A percentile compares a stretch with the other conserved stretches of the same genome.
Evolutionary conservation across 441 rosid genomes (phyloP).

Genomic region (Macaranga tanarius): DNA sequence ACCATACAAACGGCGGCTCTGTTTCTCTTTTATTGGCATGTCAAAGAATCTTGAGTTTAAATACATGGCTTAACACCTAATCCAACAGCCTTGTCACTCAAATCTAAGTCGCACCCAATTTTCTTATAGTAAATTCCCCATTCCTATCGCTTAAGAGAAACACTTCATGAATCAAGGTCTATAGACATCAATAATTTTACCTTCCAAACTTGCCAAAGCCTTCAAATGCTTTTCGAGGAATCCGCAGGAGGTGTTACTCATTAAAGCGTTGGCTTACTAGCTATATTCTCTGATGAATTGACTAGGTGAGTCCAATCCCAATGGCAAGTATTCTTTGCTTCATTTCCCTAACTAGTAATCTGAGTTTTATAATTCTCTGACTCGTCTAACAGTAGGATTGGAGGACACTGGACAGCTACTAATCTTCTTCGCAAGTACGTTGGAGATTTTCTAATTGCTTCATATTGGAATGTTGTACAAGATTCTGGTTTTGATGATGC

Average conservation of each 20-base stretch:
- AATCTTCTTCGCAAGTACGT: constrained; percentile 87
- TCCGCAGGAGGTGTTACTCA: constrained; percentile 61
- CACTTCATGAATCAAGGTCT: constrained; percentile 37
- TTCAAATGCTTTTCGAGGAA: constrained; percentile 82
- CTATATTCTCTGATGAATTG: constrained; percentile 81
- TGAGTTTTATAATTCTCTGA: constrained; percentile 4
- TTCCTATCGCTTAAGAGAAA: too few species aligned
- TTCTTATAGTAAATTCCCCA: too few species aligned
- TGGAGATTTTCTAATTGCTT: constrained; percentile 82
- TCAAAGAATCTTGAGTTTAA: constrained; percentile 8
- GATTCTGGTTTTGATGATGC: constrained; percentile 79
- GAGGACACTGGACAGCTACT: constrained; percentile 46
- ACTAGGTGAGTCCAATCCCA: constrained; percentile 52
- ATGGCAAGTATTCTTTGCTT: background rate
- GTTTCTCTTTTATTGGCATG: background rate
- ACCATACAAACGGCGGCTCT: background rate
- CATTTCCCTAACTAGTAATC: background rate
- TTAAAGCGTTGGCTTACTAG: constrained; percentile 85
- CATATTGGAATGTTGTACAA: constrained; percentile 58
- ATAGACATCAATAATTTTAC: constrained; percentile 54
- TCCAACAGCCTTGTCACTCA: too few species aligned
- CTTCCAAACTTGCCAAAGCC: constrained; percentile 81
- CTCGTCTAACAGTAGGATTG: constrained; percentile 51
- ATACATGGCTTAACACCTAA: background rate
- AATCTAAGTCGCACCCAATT: too few species aligned